Evolutionary conservation across 371 early-diverging fungal genomes (phyloP).

Genomic region (Conidiobolus incongruus): DNA sequence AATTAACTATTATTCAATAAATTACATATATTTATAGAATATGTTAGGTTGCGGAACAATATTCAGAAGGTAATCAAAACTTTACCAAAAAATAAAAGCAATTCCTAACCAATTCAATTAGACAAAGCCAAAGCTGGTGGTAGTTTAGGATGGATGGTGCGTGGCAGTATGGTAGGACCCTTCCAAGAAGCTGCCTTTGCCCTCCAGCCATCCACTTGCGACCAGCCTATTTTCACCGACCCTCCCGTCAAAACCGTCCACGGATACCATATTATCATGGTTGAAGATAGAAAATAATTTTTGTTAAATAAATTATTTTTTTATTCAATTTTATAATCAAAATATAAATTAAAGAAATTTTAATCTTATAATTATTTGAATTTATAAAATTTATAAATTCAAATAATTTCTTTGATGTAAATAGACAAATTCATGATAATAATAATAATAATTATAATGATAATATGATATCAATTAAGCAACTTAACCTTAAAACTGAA

Average conservation of each 20-base stretch:
- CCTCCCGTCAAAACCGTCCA: slow-evolving; percentile 9
- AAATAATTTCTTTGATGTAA: no score
- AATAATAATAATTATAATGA: no score
- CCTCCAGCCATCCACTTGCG: slow-evolving; percentile 41
- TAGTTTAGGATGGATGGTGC: slow-evolving; percentile 63
- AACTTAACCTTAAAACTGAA: no score
- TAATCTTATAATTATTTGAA: no score
- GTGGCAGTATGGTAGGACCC: slow-evolving; percentile 75
- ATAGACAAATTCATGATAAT: no score
- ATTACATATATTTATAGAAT: slow-evolving; percentile 2
- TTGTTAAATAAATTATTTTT: no score
- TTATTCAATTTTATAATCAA: no score
- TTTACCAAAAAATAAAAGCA: background rate
- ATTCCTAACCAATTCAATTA: background rate
- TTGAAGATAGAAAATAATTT: slow-evolving; percentile 9
- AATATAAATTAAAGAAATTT: no score
- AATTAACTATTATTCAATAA: background rate
- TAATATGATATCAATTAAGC: no score
- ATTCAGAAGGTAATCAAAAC: slow-evolving; percentile 46
- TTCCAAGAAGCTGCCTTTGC: slow-evolving; percentile 84
- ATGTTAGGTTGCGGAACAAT: slow-evolving; percentile 48
- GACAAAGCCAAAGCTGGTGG: slow-evolving; percentile 53
- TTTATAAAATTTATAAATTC: no score
- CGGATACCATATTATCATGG: slow-evolving; percentile 13
- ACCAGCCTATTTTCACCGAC: slow-evolving; percentile 9